Base-by-base conservation (phyloP, 768 basidiomycete genomes). In the Boletus reticulatus region DNA sequence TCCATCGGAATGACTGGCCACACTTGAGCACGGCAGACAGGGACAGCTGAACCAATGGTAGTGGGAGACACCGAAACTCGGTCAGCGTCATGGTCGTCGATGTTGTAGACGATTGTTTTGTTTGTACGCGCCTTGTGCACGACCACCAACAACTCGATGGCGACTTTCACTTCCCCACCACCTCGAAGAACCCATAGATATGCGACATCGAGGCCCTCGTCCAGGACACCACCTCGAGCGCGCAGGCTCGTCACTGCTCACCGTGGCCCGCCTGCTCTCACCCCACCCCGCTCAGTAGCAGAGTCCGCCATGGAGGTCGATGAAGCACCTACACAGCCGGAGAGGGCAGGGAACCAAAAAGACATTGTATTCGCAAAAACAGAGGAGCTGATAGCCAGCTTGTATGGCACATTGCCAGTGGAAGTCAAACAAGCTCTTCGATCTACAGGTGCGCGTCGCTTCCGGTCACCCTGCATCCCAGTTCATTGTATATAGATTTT, bases 1-100 rank as follows among this genome's bases (percentile, higher is more conserved):
- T 78, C 92, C 94, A 95, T 29, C 91, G 84, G 69, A 94, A 94
- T 4, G 87, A 87, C 68, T 94, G 92, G 5, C 93, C 93, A 53
- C 87, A 92, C 64, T 83, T 85, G 34, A 94, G 75, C 12, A 91
- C 90, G 1, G 87, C 84, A 43, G 85, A 75, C 41, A 96, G 78
- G n/a, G 84, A 87, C 34, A 95, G 76, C 68, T 94, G 92, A 11
- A 72, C 72, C n/a, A 83, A 66, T 6, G 84, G 73, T 6, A 94
- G 68, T 3, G 83, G 79, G 11, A 94, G 74, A 31, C 80, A 74
- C 29, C 74, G 81, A 64, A 89, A 92, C 24, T 78, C 80, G 31
- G 73, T 32, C 39, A 62, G 67, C 24, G 52, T 48, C 46, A 48
- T 54, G 22, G 37, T 47, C 13, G 52, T 47, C 10, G 16, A 3